Evolutionary conservation across 2,329 filamentous ascomycete species (phyloP).

Genomic region (Monilinia polystroma): DNA sequence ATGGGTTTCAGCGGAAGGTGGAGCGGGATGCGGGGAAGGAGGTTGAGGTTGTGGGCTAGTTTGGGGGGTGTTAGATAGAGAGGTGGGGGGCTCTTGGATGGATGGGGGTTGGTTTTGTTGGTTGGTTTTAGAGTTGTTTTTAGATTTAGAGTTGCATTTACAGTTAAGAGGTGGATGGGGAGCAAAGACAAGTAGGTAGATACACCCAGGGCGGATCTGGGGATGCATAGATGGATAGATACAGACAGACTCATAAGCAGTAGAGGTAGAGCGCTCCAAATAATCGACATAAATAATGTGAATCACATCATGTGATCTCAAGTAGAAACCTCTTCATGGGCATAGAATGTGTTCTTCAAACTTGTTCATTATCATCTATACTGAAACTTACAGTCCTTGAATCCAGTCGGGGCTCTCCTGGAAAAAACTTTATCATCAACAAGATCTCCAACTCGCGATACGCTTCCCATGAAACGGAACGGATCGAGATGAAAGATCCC

Average conservation of each 20-base stretch:
- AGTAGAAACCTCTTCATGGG: neutral
- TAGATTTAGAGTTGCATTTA: neutral
- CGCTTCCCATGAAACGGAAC: too few species aligned
- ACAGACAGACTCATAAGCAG: neutral
- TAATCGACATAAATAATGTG: neutral
- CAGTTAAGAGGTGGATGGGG: neutral
- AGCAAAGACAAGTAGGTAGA: neutral
- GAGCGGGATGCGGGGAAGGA: neutral
- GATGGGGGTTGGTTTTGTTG: neutral
- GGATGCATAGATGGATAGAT: neutral
- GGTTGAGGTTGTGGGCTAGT: neutral
- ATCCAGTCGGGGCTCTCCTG: neutral
- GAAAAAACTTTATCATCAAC: too few species aligned
- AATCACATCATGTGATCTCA: neutral
- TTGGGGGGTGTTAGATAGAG: too few species aligned
- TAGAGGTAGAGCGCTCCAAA: neutral
- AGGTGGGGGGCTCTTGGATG: too few species aligned
- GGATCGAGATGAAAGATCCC: too few species aligned
- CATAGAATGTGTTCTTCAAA: neutral
- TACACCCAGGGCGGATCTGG: too few species aligned
- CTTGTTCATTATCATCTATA: neutral
- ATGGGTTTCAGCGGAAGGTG: slow-evolving; percentile 17
- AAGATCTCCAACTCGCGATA: too few species aligned
- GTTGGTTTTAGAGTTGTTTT: neutral
- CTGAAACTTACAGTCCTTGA: neutral